A percentile compares a stretch with the other conserved stretches of the same genome.
phyloP scores from a whole-genome alignment of 2,329 filamentous ascomycete genomes.

The Penicillium janthinellum region DNA sequence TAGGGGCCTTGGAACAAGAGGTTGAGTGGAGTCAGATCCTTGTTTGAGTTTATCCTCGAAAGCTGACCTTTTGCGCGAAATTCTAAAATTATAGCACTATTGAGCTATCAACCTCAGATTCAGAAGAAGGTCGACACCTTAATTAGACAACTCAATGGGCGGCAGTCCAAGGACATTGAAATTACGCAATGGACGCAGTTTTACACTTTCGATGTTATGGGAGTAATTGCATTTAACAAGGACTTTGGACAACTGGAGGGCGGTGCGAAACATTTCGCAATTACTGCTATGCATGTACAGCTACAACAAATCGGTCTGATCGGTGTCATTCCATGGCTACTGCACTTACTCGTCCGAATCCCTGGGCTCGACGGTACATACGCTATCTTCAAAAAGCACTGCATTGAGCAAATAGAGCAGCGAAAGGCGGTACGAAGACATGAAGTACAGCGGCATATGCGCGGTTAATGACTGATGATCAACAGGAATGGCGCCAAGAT shows the following conservation, averaged over 20 bases:
- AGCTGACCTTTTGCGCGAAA: background rate
- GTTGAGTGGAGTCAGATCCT: background rate
- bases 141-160: background rate
- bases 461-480: background rate
- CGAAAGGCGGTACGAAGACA: constrained; percentile 5
- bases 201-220: constrained; percentile 28
- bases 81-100: constrained; percentile 1
- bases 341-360: constrained; percentile 9
- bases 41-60: background rate
- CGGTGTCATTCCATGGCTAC: constrained; percentile 32
- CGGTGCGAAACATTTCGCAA: constrained; percentile 32
- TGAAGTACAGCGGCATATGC: background rate
- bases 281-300: constrained; percentile 39
- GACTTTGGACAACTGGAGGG: constrained; percentile 26
- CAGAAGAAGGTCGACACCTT: constrained; percentile 4
- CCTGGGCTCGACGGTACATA: constrained; percentile 4
- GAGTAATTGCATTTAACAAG: constrained; percentile 17
- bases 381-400: background rate
- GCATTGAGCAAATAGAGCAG: constrained; percentile 6
- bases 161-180: background rate
- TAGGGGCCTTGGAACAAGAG: constrained; percentile 6
- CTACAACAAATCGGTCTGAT: constrained; percentile 39
- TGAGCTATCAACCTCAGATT: constrained; percentile 7
- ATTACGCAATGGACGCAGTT: constrained; percentile 22
- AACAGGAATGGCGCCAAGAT: constrained; percentile 27